phyloP scores from a whole-genome alignment of 768 basidiomycete species.

The Xerocomus spinulosus region DNA sequence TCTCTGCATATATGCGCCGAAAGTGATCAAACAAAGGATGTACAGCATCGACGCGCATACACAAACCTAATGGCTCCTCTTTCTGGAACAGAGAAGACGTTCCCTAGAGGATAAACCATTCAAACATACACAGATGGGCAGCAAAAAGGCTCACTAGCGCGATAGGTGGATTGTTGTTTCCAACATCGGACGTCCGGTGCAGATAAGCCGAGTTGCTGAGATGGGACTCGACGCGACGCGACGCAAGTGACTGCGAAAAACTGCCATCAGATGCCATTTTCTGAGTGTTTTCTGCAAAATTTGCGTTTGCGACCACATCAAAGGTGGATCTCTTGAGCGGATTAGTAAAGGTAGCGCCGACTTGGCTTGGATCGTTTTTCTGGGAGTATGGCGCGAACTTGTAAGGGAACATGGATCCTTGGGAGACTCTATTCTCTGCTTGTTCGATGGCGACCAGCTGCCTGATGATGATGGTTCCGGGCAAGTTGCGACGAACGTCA shows the following conservation, averaged over 20 bases:
- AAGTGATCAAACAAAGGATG: not conserved
- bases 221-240: slow-evolving; percentile 12
- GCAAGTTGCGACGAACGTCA: not conserved
- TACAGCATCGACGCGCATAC: slow-evolving; percentile 11
- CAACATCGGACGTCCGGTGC: not conserved
- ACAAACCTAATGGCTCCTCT: slow-evolving; percentile 20
- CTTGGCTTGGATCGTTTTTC: slow-evolving; percentile 7
- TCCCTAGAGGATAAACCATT: slow-evolving; percentile 5
- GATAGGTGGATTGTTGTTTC: slow-evolving; percentile 4
- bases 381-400: slow-evolving; percentile 14
- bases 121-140: not conserved
- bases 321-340: slow-evolving; percentile 9
- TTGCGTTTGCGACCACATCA: slow-evolving; percentile 6
- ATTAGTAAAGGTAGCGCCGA: slow-evolving; percentile 1
- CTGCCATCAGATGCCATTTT: slow-evolving; percentile 6
- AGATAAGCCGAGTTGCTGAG: slow-evolving; percentile 6
- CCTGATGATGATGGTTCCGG: not conserved
- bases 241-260: slow-evolving; percentile 9
- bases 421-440: not conserved
- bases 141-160: slow-evolving; percentile 9
- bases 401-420: slow-evolving; percentile 12
- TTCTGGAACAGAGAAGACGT: slow-evolving; percentile 1
- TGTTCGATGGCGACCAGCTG: not conserved
- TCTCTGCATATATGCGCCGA: slow-evolving; percentile 16
- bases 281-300: slow-evolving; percentile 1